Conservation (phyloP, 179 eudicot species). For the Spergularia azorica region DNA sequence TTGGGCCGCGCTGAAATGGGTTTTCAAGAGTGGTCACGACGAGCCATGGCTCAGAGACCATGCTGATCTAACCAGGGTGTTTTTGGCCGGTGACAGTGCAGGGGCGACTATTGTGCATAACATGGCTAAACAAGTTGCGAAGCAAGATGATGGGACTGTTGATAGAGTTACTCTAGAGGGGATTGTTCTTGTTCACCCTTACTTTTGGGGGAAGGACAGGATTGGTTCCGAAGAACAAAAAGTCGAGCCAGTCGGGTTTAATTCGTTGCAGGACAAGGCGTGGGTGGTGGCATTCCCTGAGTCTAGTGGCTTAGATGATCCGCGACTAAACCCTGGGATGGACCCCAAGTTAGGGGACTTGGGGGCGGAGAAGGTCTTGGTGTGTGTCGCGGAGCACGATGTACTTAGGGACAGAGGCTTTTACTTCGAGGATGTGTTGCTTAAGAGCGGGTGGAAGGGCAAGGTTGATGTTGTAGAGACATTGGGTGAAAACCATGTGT, state of each 20-base stretch:
- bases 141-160: background rate
- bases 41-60: constrained; percentile 33
- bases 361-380: constrained; percentile 30
- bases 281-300: constrained; percentile 33
- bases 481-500: constrained; percentile 37
- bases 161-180: constrained; percentile 17
- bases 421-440: constrained; percentile 36
- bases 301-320: constrained; percentile 35
- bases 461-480: constrained; percentile 34
- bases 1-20: constrained; percentile 33
- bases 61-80: constrained; percentile 30
- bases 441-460: constrained; percentile 39
- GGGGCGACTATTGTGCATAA: constrained; percentile 45
- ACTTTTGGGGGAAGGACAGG: constrained; percentile 39
- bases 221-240: constrained; percentile 27
- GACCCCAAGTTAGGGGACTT: constrained; percentile 29
- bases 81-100: constrained; percentile 45
- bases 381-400: constrained; percentile 46
- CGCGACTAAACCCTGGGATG: constrained; percentile 43
- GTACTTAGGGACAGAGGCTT: constrained; percentile 35
- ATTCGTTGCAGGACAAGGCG: constrained; percentile 3
- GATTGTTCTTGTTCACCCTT: constrained; percentile 42
- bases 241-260: background rate
- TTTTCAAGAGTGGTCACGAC: background rate
- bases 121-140: constrained; percentile 29